Evolutionary conservation across 1,139 yeast genomes (phyloP).

Genomic region (Lodderomyces pseudojiufengensis): DNA sequence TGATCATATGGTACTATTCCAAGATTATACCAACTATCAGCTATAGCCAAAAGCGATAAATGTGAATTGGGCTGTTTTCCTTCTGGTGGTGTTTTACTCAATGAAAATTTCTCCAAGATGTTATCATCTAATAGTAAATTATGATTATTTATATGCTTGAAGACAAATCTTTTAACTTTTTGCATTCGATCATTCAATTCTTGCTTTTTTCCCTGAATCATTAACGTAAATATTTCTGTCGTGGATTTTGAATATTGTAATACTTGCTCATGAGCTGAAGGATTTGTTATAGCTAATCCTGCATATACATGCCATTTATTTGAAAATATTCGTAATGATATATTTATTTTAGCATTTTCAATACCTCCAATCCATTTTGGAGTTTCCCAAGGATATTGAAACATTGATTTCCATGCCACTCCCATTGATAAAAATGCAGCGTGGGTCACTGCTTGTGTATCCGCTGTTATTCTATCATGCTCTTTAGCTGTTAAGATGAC

Average conservation of each 20-base stretch:
- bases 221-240: conserved; percentile 76
- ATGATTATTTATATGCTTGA: conserved; percentile 55
- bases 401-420: conserved; percentile 81
- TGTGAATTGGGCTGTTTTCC: conserved; percentile 82
- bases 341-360: conserved; percentile 93
- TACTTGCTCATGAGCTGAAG: conserved; percentile 89
- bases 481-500: conserved; percentile 80
- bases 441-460: conserved; percentile 97
- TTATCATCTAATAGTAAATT: conserved; percentile 74
- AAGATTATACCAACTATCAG: conserved; percentile 86
- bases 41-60: conserved; percentile 80
- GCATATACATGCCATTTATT: conserved; percentile 99
- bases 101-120: conserved; percentile 72
- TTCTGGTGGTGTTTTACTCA: conserved; percentile 71
- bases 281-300: conserved; percentile 92
- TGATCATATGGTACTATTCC: conserved; percentile 93
- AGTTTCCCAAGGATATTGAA: conserved; percentile 91
- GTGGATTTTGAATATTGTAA: conserved; percentile 84
- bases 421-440: conserved; percentile 98
- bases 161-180: conserved; percentile 71
- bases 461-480: conserved; percentile 94
- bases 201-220: conserved; percentile 65
- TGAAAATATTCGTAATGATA: conserved; percentile 82
- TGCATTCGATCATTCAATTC: conserved; percentile 57
- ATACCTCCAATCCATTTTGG: conserved; percentile 88